Evolutionary conservation across 106 monocot genomes (phyloP), one percentile per base, ranked within the genome.

Genomic region (Vanilla planifolia): DNA sequence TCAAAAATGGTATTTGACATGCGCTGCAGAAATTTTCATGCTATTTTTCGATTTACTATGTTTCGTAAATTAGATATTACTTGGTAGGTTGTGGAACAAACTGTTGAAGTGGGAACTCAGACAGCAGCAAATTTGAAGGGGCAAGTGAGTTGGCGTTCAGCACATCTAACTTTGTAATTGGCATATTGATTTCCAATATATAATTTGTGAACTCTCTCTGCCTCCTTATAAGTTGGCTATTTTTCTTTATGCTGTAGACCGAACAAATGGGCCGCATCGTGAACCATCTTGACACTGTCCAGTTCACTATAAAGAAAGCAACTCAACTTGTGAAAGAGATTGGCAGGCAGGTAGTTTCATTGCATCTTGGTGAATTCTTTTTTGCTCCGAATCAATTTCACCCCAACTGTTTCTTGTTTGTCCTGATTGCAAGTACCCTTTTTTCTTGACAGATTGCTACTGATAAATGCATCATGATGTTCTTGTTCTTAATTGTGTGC

Each of bases 251-350:
- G 8, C 20, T 68, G 48, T 82, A 94, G 93, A 94, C 89, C 42
- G 82, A 94, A 28, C 93, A 94, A 80, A 89, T 94, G 93, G 89
- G 85, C 25, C 82, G 80, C 20, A 82, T 94, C 69, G 89, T 85
- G 21, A 85, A 94, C 68, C 89, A 94, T 58, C 72, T 94, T 35
- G 93, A 94, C 72, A 89, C 89, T 6, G 77, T 89, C 60, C 85
- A 78, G 8, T 94, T 94, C 67, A 89, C 93, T 2, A 82, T 94
- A 25, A 89, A 94, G 48, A 94, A 89, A 64, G 93, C 89, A 57
- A 58, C 77, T 27, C 85, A 89, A 48, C 59, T 89, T 36, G 93
- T 89, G 42, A 94, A 85, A 62, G 93, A 94, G 75, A 82, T 94
- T 58, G 89, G 89, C 40, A 74, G 89, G 26, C 89, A 94, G 93